These are phyloP conservation scores for Hypoxylon sp. DNA, from an alignment of 2,329 filamentous ascomycete genomes.

Conservation along the genomic window DNA sequence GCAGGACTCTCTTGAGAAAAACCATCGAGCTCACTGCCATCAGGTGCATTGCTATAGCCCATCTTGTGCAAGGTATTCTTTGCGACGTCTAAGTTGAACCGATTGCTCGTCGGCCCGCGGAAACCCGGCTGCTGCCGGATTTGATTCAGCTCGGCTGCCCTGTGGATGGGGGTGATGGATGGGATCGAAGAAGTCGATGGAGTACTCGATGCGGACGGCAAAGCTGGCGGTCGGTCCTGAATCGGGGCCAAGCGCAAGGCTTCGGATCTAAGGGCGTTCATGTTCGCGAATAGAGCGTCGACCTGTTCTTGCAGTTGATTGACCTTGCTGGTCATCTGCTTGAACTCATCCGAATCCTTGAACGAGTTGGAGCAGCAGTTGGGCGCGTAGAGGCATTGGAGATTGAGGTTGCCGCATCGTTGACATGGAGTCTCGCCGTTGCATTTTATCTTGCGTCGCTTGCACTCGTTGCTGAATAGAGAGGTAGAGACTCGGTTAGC, in stretches of 20 bases:
- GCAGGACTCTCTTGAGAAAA: constrained; percentile 58
- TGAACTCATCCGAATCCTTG: constrained; percentile 94
- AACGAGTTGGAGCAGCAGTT: constrained; percentile 82
- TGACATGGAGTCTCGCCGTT: constrained; percentile 79
- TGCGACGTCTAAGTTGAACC: constrained; percentile 88
- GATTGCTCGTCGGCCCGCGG: constrained; percentile 86
- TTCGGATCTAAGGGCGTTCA: constrained; percentile 77
- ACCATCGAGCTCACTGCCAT: constrained; percentile 72
- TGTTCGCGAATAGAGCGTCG: constrained; percentile 78
- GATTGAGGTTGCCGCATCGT: constrained; percentile 77
- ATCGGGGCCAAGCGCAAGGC: constrained; percentile 62
- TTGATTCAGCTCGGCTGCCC: constrained; percentile 64
- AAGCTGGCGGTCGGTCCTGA: constrained; percentile 59
- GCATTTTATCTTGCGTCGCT: constrained; percentile 82
- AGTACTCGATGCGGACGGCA: constrained; percentile 58
- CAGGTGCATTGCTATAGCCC: constrained; percentile 80
- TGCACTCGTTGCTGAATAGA: constrained; percentile 75
- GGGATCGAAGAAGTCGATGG: constrained; percentile 62
- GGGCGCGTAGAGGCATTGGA: constrained; percentile 75
- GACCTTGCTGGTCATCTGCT: constrained; percentile 82
- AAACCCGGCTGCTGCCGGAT: constrained; percentile 76
- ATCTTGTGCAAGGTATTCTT: constrained; percentile 90
- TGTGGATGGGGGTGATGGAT: constrained; percentile 60
- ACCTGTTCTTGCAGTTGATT: constrained; percentile 86
- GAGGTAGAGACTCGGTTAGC: constrained; percentile 14